phyloP scores from a whole-genome alignment of 305 asterid genomes.

The Ajuga reptans region DNA sequence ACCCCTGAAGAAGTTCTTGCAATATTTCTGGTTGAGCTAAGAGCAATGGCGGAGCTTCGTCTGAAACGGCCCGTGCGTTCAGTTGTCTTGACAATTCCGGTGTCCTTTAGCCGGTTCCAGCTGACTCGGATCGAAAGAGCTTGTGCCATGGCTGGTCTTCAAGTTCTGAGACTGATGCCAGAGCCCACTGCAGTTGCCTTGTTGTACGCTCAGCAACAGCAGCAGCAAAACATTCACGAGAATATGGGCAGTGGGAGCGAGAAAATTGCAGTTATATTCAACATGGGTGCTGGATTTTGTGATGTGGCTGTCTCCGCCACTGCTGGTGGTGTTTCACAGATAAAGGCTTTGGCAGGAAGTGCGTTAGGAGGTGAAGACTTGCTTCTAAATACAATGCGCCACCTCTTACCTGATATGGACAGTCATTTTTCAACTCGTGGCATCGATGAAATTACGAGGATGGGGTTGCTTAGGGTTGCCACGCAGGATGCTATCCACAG shows the following conservation, averaged over 20 bases:
- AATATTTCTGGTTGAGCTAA: conserved; percentile 59
- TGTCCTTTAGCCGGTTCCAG: conserved; percentile 75
- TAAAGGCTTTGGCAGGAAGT: conserved; percentile 61
- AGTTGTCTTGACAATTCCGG: conserved; percentile 65
- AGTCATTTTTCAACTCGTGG: conserved; percentile 50
- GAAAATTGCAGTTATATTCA: conserved; percentile 63
- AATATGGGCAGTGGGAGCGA: conserved; percentile 61
- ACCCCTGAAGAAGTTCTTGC: conserved; percentile 91
- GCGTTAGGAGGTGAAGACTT: conserved; percentile 77
- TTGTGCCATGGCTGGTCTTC: conserved; percentile 94
- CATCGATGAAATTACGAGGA: conserved; percentile 48
- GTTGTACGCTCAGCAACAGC: conserved; percentile 83
- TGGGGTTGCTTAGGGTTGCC: conserved; percentile 81
- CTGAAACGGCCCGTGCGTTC: conserved; percentile 52
- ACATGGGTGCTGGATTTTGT: conserved; percentile 89
- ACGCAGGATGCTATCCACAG: conserved; percentile 75
- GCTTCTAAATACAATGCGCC: conserved; percentile 58
- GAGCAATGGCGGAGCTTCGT: conserved; percentile 56
- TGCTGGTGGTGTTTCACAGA: conserved; percentile 82
- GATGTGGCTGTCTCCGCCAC: conserved; percentile 75
- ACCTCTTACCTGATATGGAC: conserved; percentile 61
- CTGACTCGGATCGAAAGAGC: conserved; percentile 65
- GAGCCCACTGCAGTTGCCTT: conserved; percentile 87
- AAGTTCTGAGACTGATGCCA: conserved; percentile 72
- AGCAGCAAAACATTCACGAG: conserved; percentile 36